A percentile compares a stretch with the other conserved stretches of the same genome.
Conservation (phyloP, 1,284 basidiomycete species). For the Grifola frondosa region DNA sequence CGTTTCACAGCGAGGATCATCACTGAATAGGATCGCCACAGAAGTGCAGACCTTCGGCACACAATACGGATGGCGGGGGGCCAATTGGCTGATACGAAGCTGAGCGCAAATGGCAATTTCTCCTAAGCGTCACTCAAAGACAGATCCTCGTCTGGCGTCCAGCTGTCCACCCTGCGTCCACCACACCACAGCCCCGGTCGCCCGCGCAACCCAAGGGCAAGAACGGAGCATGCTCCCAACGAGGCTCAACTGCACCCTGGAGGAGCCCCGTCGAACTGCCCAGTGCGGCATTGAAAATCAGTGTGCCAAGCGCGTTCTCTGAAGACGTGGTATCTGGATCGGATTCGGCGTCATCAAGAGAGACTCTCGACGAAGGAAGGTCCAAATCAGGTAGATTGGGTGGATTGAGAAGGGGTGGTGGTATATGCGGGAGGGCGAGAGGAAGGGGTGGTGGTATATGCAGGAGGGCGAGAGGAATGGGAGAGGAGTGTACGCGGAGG, state of each 20-base stretch:
- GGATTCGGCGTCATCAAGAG: neutral
- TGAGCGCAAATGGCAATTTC: too few relatives aligned
- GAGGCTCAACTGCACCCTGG: constrained; percentile 55
- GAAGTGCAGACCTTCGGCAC: too few relatives aligned
- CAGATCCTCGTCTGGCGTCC: constrained; percentile 18
- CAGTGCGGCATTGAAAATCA: constrained; percentile 68
- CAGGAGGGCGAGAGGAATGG: constrained; percentile 73
- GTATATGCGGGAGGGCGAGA: constrained; percentile 75
- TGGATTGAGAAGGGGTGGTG: constrained; percentile 33
- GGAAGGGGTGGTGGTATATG: constrained; percentile 63
- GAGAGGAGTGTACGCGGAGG: constrained; percentile 66
- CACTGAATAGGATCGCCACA: too few relatives aligned
- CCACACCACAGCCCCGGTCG: constrained; percentile 62
- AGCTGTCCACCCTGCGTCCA: constrained; percentile 33
- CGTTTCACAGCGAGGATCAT: too few relatives aligned
- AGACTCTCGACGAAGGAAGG: neutral
- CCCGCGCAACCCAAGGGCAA: constrained; percentile 23
- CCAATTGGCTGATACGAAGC: too few relatives aligned
- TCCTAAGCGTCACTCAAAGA: too few relatives aligned
- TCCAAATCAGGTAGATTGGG: neutral
- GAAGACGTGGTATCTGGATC: neutral
- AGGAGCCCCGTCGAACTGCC: constrained; percentile 51
- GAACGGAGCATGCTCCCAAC: constrained; percentile 52
- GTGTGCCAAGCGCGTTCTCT: constrained; percentile 38
- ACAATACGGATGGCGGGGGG: too few relatives aligned